Evolutionary conservation across 345 rosid genomes (phyloP).

Genomic region (Trapa incisa): DNA sequence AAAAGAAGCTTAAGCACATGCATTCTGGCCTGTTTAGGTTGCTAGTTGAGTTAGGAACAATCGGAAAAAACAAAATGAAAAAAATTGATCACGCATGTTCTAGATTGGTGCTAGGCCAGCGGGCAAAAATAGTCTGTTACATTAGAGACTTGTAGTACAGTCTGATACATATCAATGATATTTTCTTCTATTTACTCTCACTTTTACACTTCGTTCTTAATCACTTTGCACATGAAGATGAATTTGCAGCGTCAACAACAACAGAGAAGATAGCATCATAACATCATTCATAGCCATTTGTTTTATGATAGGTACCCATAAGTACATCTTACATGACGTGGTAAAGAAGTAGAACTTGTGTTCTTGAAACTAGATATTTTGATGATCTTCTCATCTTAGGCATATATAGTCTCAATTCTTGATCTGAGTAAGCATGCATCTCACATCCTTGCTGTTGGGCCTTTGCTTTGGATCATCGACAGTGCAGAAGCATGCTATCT

Average conservation of each 20-base stretch:
- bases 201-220: neutral
- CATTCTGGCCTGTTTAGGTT: neutral
- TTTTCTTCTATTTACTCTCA: neutral
- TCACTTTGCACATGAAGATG: neutral
- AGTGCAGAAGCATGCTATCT: constrained; percentile 78
- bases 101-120: neutral
- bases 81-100: neutral
- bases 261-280: neutral
- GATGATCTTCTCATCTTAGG: neutral
- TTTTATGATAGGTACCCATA: neutral
- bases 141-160: too few relatives aligned
- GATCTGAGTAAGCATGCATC: constrained; percentile 65
- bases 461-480: constrained; percentile 69
- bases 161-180: neutral
- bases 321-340: neutral
- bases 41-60: neutral
- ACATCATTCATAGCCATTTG: neutral
- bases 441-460: constrained; percentile 70
- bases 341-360: neutral
- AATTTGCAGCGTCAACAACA: neutral
- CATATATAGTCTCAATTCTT: constrained; percentile 15
- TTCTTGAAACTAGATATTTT: neutral
- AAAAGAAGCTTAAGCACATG: neutral
- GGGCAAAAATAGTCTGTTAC: neutral
- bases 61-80: neutral